Percentiles rank a stretch among this genome's conserved stretches.
Evolutionary conservation across 2,329 filamentous ascomycete species (phyloP).

Genomic region (Dothiorella sarmentorum): DNA sequence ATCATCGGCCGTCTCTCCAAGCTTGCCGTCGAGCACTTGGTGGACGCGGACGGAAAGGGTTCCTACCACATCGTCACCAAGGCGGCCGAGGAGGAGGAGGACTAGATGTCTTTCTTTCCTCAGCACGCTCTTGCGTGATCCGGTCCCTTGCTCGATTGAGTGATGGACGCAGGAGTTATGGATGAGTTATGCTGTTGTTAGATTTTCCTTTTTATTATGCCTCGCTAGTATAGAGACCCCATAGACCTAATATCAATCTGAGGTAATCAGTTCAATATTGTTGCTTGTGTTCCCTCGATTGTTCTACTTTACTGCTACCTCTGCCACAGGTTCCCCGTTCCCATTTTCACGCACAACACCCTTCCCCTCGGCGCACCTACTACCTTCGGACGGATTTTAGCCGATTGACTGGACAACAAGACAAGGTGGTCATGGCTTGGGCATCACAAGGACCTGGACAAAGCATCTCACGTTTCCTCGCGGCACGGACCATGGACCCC

Average conservation of each 20-base stretch:
- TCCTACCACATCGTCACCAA: slow-evolving; percentile 46
- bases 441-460: slow-evolving; percentile 5
- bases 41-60: slow-evolving; percentile 46
- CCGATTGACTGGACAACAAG: not conserved
- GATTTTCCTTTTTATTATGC: slow-evolving; percentile 12
- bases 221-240: slow-evolving; percentile 16
- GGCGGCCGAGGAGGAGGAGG: slow-evolving; percentile 46
- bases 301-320: not conserved
- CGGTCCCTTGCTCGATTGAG: slow-evolving; percentile 9
- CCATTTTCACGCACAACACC: not conserved
- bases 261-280: slow-evolving; percentile 12
- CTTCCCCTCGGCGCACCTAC: not conserved
- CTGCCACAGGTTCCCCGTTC: not conserved
- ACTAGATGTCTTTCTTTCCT: slow-evolving; percentile 30
- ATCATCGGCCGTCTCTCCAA: slow-evolving; percentile 63
- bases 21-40: slow-evolving; percentile 59
- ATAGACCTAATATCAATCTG: slow-evolving; percentile 14
- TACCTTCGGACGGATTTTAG: not conserved
- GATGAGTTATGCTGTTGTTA: slow-evolving; percentile 16
- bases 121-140: not conserved
- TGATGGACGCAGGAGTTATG: slow-evolving; percentile 18
- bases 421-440: not conserved
- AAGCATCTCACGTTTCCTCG: not conserved
- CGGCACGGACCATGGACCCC: slow-evolving; percentile 7
- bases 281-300: not conserved